Evolutionary conservation across 2,329 filamentous ascomycete genomes (phyloP).

Genomic region (Rutstroemia sp.): DNA sequence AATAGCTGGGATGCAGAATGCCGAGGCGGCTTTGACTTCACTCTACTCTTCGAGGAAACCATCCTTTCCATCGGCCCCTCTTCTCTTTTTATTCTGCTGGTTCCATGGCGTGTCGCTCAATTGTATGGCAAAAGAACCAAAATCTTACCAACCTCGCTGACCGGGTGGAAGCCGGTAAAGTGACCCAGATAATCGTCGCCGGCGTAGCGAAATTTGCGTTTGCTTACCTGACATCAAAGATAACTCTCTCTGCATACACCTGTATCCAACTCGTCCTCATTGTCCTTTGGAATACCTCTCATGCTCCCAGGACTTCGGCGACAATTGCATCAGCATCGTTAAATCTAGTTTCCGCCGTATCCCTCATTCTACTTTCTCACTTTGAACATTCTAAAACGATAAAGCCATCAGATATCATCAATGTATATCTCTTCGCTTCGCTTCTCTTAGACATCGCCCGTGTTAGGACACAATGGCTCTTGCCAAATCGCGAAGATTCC

Average conservation of each 20-base stretch:
- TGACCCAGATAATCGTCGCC: neutral
- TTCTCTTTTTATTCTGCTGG: neutral
- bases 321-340: neutral
- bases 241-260: neutral
- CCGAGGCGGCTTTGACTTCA: conserved; percentile 13
- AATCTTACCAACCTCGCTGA: neutral
- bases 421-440: conserved; percentile 13
- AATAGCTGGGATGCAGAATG: neutral
- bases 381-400: conserved; percentile 4
- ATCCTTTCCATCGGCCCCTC: conserved; percentile 5
- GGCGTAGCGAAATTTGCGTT: neutral
- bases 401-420: conserved; percentile 10
- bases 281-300: neutral
- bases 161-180: neutral
- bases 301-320: neutral
- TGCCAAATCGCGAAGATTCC: conserved; percentile 16
- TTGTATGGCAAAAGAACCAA: neutral
- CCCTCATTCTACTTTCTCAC: neutral
- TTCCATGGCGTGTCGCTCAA: neutral
- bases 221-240: neutral
- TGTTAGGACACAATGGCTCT: conserved; percentile 17
- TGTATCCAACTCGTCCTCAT: neutral
- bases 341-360: neutral
- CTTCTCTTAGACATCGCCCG: conserved; percentile 15
- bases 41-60: conserved; percentile 6